Evolutionary conservation across 257 asterid species (phyloP), one percentile per base, ranked within the genome.

Genomic region (Mitragyna speciosa): DNA sequence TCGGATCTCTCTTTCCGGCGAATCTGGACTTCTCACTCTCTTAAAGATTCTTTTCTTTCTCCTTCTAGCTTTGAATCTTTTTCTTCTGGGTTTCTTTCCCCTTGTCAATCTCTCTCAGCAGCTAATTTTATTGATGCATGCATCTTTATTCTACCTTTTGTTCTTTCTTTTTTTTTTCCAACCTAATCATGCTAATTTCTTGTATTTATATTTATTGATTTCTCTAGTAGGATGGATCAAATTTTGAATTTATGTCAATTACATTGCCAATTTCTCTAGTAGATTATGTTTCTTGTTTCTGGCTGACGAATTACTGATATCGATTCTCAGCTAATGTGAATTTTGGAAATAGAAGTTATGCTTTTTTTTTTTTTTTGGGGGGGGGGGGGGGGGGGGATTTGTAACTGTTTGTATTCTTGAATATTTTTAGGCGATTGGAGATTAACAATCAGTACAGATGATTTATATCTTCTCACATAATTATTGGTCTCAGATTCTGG

Each of bases 21-120:
- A 58, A 70, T 85, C 84, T 69, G 76, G 83, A 82, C 59, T 78
- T 66, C 49, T 48, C 83, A n/a, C 48, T 71, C 82, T 36, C 4
- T 36, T 36, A 36, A 36, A 36, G 41, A 36, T 36, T 36, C 41
- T 36, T 36, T 36, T 36, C 3, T 36, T 36, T 36, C 41, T 36
- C 41, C 41, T 39, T 63, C 54, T 26, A 39, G 31, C 66, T 12
- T 73, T 73, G 65, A 72, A 49, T 73, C 26, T 49, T 28, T 22
- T 45, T 36, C 41, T 45, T 31, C 28, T 11, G 54, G 79, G 83
- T 75, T 80, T 52, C 70, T 54, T 73, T 56, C 54, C 63, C 33
- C 41, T 36, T 28, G n/a, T 65, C 19, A 52, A 17, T 52, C 66
- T 19, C 59, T 45, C 49, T 45, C 41, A 63, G 79, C 41, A 63